A percentile compares a stretch with the other conserved stretches of the same genome.
phyloP scores from a whole-genome alignment of 768 basidiomycete species.

The Rhizopogon roseolus region DNA sequence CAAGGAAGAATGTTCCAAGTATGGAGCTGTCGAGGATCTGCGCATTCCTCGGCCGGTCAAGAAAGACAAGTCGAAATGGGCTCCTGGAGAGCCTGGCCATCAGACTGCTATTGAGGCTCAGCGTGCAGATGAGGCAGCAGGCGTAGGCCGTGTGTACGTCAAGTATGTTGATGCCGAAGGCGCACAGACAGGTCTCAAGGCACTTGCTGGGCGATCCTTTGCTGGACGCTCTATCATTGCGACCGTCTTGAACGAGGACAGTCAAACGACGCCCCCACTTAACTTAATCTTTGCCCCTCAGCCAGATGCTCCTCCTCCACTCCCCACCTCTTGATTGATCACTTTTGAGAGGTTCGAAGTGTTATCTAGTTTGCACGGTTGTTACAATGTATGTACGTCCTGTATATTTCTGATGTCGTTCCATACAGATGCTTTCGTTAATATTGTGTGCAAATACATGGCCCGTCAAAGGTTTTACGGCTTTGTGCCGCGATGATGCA shows the following conservation, averaged over 20 bases:
- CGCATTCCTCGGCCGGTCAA: slow-evolving; percentile 86
- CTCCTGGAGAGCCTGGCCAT: slow-evolving; percentile 51
- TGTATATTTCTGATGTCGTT: background rate
- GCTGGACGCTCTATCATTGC: slow-evolving; percentile 86
- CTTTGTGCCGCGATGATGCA: background rate
- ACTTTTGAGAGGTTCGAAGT: slow-evolving; percentile 10
- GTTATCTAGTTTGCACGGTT: slow-evolving; percentile 9
- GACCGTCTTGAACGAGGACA: slow-evolving; percentile 77
- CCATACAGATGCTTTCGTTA: background rate
- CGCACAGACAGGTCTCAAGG: slow-evolving; percentile 72
- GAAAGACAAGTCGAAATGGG: slow-evolving; percentile 81
- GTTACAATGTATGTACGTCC: slow-evolving; percentile 17
- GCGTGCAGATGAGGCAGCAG: slow-evolving; percentile 80
- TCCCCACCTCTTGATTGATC: slow-evolving; percentile 38
- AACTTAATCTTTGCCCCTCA: slow-evolving; percentile 81
- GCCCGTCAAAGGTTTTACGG: too few relatives aligned
- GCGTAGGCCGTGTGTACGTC: slow-evolving; percentile 95
- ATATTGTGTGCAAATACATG: background rate
- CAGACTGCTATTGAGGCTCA: slow-evolving; percentile 63
- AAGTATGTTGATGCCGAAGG: slow-evolving; percentile 63
- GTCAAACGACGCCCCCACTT: slow-evolving; percentile 79
- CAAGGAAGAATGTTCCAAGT: slow-evolving; percentile 82
- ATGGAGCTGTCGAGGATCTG: slow-evolving; percentile 78
- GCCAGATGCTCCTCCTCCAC: slow-evolving; percentile 76
- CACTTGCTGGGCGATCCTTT: slow-evolving; percentile 86